Conservation (phyloP, 192 early-diverging fungal genomes). For the Glomus cerebriforme region DNA sequence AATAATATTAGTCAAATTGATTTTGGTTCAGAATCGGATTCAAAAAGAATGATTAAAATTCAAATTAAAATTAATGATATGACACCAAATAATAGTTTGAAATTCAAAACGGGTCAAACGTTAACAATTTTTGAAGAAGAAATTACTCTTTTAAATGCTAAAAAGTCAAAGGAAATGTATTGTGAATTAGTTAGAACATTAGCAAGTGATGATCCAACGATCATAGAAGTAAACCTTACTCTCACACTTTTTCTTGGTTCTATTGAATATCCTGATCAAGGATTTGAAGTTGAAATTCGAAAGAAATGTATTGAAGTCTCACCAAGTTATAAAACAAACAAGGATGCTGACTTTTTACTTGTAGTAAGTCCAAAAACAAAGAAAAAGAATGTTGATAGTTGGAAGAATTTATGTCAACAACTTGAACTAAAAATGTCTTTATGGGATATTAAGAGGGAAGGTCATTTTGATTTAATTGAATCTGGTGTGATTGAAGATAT, state of each 20-base stretch:
- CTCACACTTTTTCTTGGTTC: background rate
- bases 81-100: background rate
- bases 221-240: background rate
- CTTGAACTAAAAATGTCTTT: background rate
- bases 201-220: background rate
- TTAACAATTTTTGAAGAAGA: background rate
- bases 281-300: background rate
- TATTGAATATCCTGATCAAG: background rate
- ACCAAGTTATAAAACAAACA: background rate
- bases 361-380: background rate
- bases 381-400: background rate
- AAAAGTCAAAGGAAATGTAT: background rate
- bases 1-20: background rate
- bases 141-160: background rate
- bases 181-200: background rate
- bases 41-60: background rate
- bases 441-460: background rate
- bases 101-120: background rate
- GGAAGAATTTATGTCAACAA: background rate
- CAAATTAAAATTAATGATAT: background rate
- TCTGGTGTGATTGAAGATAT: background rate
- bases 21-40: background rate
- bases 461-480: background rate
- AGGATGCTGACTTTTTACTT: background rate
- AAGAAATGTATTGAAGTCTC: background rate